A percentile compares a stretch with the other conserved stretches of the same genome.
Evolutionary conservation across 192 early-diverging fungal genomes (phyloP).

Genomic region (Entomortierella lignicola): DNA sequence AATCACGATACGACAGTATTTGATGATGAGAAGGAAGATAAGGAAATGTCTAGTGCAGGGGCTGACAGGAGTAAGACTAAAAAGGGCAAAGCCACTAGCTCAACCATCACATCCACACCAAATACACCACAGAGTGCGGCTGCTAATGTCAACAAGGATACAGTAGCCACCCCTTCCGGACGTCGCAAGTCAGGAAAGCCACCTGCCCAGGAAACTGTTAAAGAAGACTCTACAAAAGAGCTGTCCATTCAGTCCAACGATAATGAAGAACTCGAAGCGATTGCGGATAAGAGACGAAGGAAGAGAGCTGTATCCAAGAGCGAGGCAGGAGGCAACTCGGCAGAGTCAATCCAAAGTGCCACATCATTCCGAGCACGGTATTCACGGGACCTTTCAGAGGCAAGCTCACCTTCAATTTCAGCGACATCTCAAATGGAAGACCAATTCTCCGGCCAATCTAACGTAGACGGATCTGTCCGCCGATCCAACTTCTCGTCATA

Average conservation of each 20-base stretch:
- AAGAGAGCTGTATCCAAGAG: conserved; percentile 34
- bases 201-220: conserved; percentile 9
- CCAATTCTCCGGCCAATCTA: conserved; percentile 2
- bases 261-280: conserved; percentile 16
- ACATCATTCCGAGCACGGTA: conserved; percentile 46
- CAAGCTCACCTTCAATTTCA: conserved; percentile 9
- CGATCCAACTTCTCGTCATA: conserved; percentile 77
- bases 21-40: conserved; percentile 9
- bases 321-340: conserved; percentile 1
- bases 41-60: conserved; percentile 7
- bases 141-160: conserved; percentile 1
- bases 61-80: conserved; percentile 15
- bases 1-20: background rate
- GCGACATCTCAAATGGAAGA: conserved; percentile 8
- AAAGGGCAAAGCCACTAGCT: conserved; percentile 13
- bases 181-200: conserved; percentile 20
- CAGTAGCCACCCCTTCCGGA: background rate
- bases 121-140: conserved; percentile 3
- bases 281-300: conserved; percentile 13
- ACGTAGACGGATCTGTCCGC: conserved; percentile 17
- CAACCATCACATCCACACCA: conserved; percentile 8
- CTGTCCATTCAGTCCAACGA: background rate
- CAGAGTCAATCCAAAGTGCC: conserved; percentile 9
- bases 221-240: conserved; percentile 8
- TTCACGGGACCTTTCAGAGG: conserved; percentile 31